Evolutionary conservation across 164 flowering plant genomes (phyloP), one percentile per base, ranked within the genome.

Genomic region (Dillenia suffruticosa): DNA sequence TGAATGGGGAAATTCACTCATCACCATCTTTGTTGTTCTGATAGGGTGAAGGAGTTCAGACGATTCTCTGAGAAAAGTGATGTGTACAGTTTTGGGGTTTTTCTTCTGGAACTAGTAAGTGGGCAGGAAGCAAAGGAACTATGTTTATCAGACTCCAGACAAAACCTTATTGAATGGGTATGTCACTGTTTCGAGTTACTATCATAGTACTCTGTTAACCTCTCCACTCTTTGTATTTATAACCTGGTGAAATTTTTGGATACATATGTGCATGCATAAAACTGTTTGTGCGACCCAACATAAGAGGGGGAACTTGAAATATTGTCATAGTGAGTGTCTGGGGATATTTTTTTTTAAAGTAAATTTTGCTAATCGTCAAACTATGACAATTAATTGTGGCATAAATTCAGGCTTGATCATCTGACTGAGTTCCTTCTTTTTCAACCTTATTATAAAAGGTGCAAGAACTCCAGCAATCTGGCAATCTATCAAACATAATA

Each of bases 51-150:
- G 67, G 92, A 92, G 64, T 87, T 82, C 68, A 75, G 89, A 71
- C 77, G 82, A 55, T 88, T 85, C 70, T 88, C 96, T 1, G 93
- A 90, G 16, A 86, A 84, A 71, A 87, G 96, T 67, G 96, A 92
- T 65, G 87, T 85, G 14, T 92, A 86, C 69, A 85, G 96, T 69
- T 92, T 84, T 68, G 98, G 96, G 49, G 88, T 92, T 56, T 92
- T 92, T 73, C 86, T 92, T 62, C 66, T 92, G 73, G 98, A 92
- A 78, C 61, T 92, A 51, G 75, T 88, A 15, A 85, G 90, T 15
- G 98, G 98, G 24, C 77, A 65, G 53, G 89, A 87, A 81, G 97
- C 97, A 46, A 62, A 70, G 63, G 76, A 71, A 50, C 56, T 63
- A 24, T 58, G 51, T 24, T 63, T 77, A 63, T 54, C 82, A 58